Conservation (phyloP, 2,329 filamentous ascomycete genomes). For the Penicillium sp. region DNA sequence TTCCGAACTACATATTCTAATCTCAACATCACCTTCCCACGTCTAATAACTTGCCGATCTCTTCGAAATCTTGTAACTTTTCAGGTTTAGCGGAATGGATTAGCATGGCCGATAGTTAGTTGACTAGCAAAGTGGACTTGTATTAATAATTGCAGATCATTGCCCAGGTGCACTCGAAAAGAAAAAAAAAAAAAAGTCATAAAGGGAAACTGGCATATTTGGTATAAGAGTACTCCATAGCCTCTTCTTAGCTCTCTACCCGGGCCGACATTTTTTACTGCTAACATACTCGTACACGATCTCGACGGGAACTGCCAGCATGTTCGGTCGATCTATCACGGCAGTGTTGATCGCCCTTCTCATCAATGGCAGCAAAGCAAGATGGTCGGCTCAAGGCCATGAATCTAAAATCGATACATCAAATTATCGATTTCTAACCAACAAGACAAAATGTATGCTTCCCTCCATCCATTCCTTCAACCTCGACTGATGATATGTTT, state of each 20-base stretch:
- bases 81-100: too few relatives aligned
- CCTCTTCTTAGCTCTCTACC: background rate
- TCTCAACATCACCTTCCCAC: too few relatives aligned
- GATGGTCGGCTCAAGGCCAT: background rate
- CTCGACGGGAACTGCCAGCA: background rate
- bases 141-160: too few relatives aligned
- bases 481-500: background rate
- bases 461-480: background rate
- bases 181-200: too few relatives aligned
- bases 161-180: too few relatives aligned
- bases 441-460: conserved; percentile 27
- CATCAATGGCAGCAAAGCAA: background rate
- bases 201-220: background rate
- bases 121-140: too few relatives aligned
- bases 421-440: conserved; percentile 27
- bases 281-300: background rate
- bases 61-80: too few relatives aligned
- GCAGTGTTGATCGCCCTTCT: background rate
- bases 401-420: background rate
- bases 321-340: background rate
- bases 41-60: too few relatives aligned
- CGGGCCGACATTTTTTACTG: background rate
- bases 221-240: background rate
- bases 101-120: too few relatives aligned
- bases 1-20: too few relatives aligned